These are phyloP conservation scores for Lentinula boryana DNA, from an alignment of 768 basidiomycete genomes.

Conservation along the genomic window DNA sequence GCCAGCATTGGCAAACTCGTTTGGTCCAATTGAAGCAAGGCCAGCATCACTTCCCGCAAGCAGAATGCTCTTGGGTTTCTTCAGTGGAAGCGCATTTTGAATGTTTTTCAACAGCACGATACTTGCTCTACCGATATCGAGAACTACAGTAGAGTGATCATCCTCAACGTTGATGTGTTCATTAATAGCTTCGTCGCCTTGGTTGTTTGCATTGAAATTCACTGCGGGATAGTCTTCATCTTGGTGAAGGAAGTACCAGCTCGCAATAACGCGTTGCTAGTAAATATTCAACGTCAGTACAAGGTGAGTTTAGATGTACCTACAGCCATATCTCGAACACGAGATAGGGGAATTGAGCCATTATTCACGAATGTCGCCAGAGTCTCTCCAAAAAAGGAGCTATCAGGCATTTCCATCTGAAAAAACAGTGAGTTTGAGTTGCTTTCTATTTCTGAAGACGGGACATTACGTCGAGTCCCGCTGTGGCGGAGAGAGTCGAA, in stretches of 20 bases:
- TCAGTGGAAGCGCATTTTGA: slow-evolving; percentile 48
- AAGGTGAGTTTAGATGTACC: slow-evolving; percentile 9
- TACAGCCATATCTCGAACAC: slow-evolving; percentile 72
- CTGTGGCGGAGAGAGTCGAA: slow-evolving; percentile 54
- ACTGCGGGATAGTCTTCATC: slow-evolving; percentile 41
- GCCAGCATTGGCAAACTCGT: slow-evolving; percentile 56
- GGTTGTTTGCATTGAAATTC: slow-evolving; percentile 66
- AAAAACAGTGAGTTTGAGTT: background rate
- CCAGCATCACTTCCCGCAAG: slow-evolving; percentile 63
- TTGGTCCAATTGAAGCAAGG: slow-evolving; percentile 64
- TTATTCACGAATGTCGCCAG: slow-evolving; percentile 65
- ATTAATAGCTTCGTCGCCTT: slow-evolving; percentile 48
- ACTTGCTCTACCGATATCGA: slow-evolving; percentile 68
- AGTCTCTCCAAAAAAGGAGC: slow-evolving; percentile 60
- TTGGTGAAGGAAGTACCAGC: slow-evolving; percentile 55
- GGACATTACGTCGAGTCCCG: slow-evolving; percentile 55
- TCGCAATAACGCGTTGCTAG: slow-evolving; percentile 71
- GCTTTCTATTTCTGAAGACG: background rate
- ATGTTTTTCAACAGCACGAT: slow-evolving; percentile 75
- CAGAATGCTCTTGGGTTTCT: slow-evolving; percentile 53
- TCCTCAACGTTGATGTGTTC: slow-evolving; percentile 62
- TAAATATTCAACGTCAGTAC: background rate
- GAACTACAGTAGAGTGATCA: slow-evolving; percentile 61
- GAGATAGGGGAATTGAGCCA: slow-evolving; percentile 57
- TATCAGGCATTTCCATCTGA: slow-evolving; percentile 71